Evolutionary conservation across 345 rosid genomes (phyloP).

Genomic region (Dimocarpus longan): DNA sequence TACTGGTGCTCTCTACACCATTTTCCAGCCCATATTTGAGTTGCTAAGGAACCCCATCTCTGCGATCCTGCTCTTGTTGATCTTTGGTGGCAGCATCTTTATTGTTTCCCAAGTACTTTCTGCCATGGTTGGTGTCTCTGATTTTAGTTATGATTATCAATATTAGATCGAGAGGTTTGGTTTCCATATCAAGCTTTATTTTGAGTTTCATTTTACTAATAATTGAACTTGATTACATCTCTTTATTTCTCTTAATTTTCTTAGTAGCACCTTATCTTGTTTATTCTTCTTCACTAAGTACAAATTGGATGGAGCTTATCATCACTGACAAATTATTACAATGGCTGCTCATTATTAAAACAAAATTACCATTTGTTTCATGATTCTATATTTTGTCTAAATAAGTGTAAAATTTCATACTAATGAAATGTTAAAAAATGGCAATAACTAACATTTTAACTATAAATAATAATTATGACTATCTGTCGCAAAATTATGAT

Average conservation of each 20-base stretch:
- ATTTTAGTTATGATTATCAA: conserved; percentile 67
- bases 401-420: too few species aligned
- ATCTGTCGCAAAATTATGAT: too few species aligned
- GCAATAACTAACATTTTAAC: too few species aligned
- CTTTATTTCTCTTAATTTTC: background rate
- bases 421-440: too few species aligned
- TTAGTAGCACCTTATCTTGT: background rate
- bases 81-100: conserved; percentile 65
- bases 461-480: too few species aligned
- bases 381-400: too few species aligned
- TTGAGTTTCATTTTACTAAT: background rate
- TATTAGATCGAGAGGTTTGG: conserved; percentile 30
- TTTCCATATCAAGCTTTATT: background rate
- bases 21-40: conserved; percentile 63
- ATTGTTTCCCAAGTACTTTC: conserved; percentile 76
- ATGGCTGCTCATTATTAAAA: too few species aligned
- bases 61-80: conserved; percentile 62
- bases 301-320: background rate
- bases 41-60: conserved; percentile 85
- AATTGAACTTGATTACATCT: background rate
- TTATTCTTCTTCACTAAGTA: background rate
- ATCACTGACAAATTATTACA: too few species aligned
- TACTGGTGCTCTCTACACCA: conserved; percentile 79
- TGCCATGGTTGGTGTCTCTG: conserved; percentile 82
- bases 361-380: too few species aligned